A percentile compares a stretch with the other conserved stretches of the same genome.
phyloP scores from a whole-genome alignment of 208 protist species.

The Tritrichomonas musculus region DNA sequence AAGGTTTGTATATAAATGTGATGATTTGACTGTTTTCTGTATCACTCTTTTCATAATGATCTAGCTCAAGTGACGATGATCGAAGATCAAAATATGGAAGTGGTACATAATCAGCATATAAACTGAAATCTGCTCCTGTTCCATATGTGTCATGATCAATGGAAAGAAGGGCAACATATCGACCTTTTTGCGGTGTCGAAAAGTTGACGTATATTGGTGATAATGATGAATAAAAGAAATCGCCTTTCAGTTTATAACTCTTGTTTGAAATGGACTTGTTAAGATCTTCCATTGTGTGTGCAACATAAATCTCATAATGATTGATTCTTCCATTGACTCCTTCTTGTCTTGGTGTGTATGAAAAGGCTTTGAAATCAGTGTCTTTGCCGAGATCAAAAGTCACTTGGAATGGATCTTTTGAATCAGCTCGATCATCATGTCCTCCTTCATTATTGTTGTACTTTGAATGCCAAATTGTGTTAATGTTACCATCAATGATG shows the following conservation, averaged over 20 bases:
- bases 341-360: slow-evolving; percentile 17
- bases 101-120: neutral
- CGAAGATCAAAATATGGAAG: neutral
- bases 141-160: neutral
- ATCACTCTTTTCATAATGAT: no score
- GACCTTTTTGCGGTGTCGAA: neutral
- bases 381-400: neutral
- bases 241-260: neutral
- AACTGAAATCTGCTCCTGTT: neutral
- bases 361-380: neutral
- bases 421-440: neutral
- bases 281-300: neutral
- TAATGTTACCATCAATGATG: neutral
- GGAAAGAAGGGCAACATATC: neutral
- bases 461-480: neutral
- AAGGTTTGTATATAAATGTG: neutral
- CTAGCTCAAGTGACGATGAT: no score
- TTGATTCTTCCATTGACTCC: neutral
- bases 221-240: neutral
- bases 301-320: neutral
- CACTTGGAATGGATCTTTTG: neutral
- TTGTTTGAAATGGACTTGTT: neutral
- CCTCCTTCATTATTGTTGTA: neutral
- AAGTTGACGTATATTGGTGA: neutral
- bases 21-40: neutral